These are phyloP conservation scores for Erythrophleum fordii DNA, from an alignment of 306 rosid genomes.

Conservation along the genomic window DNA sequence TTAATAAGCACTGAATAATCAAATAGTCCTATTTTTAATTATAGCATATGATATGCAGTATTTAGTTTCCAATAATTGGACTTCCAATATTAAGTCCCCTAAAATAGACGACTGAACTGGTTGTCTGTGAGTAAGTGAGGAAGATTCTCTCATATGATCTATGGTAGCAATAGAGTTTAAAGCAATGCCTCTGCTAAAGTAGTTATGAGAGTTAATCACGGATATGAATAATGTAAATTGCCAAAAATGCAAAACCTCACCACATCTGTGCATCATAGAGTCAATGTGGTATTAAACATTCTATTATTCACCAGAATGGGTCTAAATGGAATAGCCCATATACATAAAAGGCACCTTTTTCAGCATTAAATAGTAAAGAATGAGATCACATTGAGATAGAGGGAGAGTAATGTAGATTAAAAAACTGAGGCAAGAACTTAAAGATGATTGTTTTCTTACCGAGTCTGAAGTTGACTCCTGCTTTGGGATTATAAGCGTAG, in stretches of 20 bases:
- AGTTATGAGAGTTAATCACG: constrained; percentile 17
- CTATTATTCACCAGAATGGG: neutral
- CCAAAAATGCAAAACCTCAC: neutral
- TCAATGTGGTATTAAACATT: constrained; percentile 26
- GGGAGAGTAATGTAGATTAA: constrained; percentile 2
- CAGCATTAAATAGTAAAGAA: constrained; percentile 3
- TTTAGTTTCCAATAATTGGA: constrained; percentile 20
- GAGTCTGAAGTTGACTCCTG: constrained; percentile 98
- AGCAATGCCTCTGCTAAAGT: constrained; percentile 9
- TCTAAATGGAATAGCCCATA: constrained; percentile 16
- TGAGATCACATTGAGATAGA: neutral
- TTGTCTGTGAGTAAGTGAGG: neutral
- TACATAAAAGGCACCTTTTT: neutral
- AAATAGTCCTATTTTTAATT: neutral
- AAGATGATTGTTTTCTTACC: constrained; percentile 58
- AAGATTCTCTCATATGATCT: constrained; percentile 25
- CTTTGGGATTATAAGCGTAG: constrained; percentile 95
- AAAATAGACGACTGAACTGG: constrained; percentile 14
- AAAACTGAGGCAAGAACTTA: constrained; percentile 28
- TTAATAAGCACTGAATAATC: neutral
- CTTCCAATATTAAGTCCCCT: constrained; percentile 21
- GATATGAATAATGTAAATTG: neutral
- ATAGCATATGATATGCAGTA: constrained; percentile 1
- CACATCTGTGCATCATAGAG: constrained; percentile 13
- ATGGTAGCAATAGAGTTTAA: constrained; percentile 13